Evolutionary conservation across 2,329 filamentous ascomycete species (phyloP), one percentile per base, ranked within the genome.

Genomic region (Diaporthe aspalathi): DNA sequence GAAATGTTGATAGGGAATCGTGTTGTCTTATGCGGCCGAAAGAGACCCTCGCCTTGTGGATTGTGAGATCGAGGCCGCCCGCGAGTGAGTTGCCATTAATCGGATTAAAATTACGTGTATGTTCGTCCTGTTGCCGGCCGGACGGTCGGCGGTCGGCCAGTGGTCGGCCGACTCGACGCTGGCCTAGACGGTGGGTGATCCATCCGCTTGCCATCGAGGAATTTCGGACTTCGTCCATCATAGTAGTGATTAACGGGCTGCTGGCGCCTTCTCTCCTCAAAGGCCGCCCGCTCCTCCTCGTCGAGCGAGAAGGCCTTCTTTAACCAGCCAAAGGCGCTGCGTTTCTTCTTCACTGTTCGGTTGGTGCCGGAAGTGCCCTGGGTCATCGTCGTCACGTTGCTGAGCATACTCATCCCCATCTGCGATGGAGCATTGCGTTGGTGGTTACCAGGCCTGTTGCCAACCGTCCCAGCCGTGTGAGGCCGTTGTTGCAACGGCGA

Each of bases 291-390:
- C 78, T 92, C 90, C 60, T 91, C 88, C 27, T 92, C 90, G 72
- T 90, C 89, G 32, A 92, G 80, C 43, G 87, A 88, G 67, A 92
- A 92, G 0, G 89, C 89, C 81, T 92, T 91, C 79, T 91, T 91
- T 70, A 92, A 79, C 90, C 90, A 92, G 2, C 89, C 90, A 76
- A 92, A 91, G 1, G 89, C 88, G 75, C 90, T 91, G 74, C 88
- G 86, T 83, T 91, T 91, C 83, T 91, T 92, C 79, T 91, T 91
- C 6, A 91, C 77, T 47, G 76, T 76, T 12, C 84, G 81, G 69
- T 83, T 83, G 29, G 80, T 78, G 22, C 77, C 79, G 1, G 79
- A 74, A 1, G 82, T 81, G 50, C 85, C 81, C 27, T 82, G 79
- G 1, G 83, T 85, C 62, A 85, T 81, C 1, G 84, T 84, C 6